Conservation (phyloP, 768 basidiomycete genomes). For the Suillus spraguei region DNA sequence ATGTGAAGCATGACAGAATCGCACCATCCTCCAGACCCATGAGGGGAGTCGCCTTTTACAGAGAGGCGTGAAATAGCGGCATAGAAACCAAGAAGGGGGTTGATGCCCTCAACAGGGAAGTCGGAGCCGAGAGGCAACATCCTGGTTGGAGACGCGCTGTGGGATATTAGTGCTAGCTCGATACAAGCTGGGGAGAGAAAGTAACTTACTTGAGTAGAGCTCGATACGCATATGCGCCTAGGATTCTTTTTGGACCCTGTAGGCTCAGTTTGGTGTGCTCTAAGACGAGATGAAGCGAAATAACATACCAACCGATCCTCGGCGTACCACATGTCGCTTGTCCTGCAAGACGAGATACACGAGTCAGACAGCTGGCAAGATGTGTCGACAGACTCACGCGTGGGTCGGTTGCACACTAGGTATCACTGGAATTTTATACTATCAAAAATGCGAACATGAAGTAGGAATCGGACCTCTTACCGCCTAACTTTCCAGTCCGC, state of each 20-base stretch:
- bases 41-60: conserved; percentile 74
- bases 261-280: background rate
- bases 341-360: conserved; percentile 43
- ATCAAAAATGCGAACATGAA: background rate
- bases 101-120: conserved; percentile 91
- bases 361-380: background rate
- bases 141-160: conserved; percentile 51
- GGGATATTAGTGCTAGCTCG: background rate
- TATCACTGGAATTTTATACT: conserved; percentile 57
- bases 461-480: conserved; percentile 40
- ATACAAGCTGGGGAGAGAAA: conserved; percentile 1
- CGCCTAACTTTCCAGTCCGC: conserved; percentile 71
- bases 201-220: conserved; percentile 66
- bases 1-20: conserved; percentile 23
- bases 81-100: conserved; percentile 88
- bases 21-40: conserved; percentile 83
- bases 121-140: conserved; percentile 87
- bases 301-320: conserved; percentile 67
- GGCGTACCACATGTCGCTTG: conserved; percentile 92
- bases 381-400: conserved; percentile 51
- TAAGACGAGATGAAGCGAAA: conserved; percentile 13
- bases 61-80: conserved; percentile 81
- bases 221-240: conserved; percentile 89
- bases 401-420: conserved; percentile 94
- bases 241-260: conserved; percentile 80